phyloP scores from a whole-genome alignment of 139 green algal species.

The Ulvella scutata region DNA sequence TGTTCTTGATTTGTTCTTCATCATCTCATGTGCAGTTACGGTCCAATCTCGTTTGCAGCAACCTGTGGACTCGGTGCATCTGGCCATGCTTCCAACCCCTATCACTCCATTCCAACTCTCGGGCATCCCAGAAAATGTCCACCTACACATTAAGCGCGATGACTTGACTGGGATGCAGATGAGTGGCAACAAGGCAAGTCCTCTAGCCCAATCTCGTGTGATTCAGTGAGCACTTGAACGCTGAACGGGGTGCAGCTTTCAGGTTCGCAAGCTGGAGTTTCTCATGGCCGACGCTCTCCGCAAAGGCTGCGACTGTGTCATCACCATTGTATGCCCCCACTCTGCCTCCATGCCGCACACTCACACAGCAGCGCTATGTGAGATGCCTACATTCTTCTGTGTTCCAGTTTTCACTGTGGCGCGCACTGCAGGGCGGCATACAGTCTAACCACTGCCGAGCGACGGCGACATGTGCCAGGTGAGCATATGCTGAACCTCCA shows the following conservation, averaged over 20 bases:
- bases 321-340: no score
- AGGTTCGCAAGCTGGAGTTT: constrained; percentile 95
- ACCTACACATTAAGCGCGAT: constrained; percentile 82
- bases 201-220: no score
- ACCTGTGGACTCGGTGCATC: neutral
- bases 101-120: constrained; percentile 61
- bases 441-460: constrained; percentile 78
- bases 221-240: neutral
- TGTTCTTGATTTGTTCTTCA: no score
- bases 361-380: no score
- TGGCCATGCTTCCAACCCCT: constrained; percentile 43
- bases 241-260: neutral
- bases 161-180: constrained; percentile 83
- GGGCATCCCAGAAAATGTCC: constrained; percentile 37
- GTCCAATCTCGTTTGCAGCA: neutral
- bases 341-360: no score
- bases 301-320: constrained; percentile 53
- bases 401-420: no score
- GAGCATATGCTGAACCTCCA: no score
- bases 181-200: constrained; percentile 73
- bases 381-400: no score
- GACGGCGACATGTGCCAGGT: constrained; percentile 48
- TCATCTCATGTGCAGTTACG: no score
- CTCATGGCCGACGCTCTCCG: constrained; percentile 60
- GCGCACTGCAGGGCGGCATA: constrained; percentile 69